Evolutionary conservation across 2,329 filamentous ascomycete genomes (phyloP).

Genomic region (Aciculosporium take): DNA sequence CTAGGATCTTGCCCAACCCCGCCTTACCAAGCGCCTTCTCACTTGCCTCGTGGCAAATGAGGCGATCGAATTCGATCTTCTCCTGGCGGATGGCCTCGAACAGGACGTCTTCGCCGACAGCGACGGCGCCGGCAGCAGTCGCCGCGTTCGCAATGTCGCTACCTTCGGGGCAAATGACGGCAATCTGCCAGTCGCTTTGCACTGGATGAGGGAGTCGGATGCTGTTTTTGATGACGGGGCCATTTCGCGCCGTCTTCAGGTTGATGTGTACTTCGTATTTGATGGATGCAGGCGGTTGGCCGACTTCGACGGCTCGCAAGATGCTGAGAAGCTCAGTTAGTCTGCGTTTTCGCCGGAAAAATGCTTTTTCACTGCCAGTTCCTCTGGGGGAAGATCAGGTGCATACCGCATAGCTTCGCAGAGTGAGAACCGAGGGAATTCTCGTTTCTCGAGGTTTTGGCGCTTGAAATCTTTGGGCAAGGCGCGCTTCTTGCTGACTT

Average conservation of each 20-base stretch:
- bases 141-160: conserved; percentile 63
- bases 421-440: conserved; percentile 56
- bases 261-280: conserved; percentile 88
- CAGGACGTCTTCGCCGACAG: conserved; percentile 74
- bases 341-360: neutral
- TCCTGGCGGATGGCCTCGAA: conserved; percentile 65
- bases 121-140: conserved; percentile 58
- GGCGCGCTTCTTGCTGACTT: conserved; percentile 42
- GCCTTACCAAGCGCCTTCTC: conserved; percentile 70
- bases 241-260: conserved; percentile 71
- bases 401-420: conserved; percentile 80
- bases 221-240: conserved; percentile 74
- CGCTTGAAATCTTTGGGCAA: conserved; percentile 51
- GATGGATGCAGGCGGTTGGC: conserved; percentile 51
- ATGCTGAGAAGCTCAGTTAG: conserved; percentile 42
- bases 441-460: conserved; percentile 50
- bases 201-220: conserved; percentile 81
- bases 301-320: conserved; percentile 84
- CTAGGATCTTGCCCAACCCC: conserved; percentile 64
- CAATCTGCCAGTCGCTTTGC: conserved; percentile 76
- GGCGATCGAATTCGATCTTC: conserved; percentile 73
- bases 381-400: neutral
- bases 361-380: neutral
- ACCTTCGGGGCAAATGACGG: conserved; percentile 77
- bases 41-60: conserved; percentile 72